Evolutionary conservation across 1,139 yeast genomes (phyloP).

Genomic region (Geotrichum candidum): DNA sequence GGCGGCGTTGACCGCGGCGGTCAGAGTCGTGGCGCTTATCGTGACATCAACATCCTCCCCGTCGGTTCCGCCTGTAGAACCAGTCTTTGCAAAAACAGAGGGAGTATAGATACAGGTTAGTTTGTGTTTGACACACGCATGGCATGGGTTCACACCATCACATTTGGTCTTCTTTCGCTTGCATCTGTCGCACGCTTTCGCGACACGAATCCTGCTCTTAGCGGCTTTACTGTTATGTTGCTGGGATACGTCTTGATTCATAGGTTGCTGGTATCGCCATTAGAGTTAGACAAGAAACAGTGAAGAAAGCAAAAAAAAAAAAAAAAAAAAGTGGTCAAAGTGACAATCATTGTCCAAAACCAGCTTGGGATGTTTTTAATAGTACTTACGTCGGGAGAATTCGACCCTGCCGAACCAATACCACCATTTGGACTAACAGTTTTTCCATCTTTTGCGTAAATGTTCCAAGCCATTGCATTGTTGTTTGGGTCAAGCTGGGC

Average conservation of each 20-base stretch:
- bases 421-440: background rate
- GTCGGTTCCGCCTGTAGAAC: background rate
- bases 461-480: background rate
- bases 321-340: too few relatives aligned
- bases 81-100: background rate
- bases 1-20: slow-evolving; percentile 1
- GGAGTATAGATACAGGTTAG: slow-evolving; percentile 39
- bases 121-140: slow-evolving; percentile 43
- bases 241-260: background rate
- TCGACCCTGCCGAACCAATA: background rate
- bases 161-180: slow-evolving; percentile 58
- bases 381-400: background rate
- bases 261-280: background rate
- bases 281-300: background rate
- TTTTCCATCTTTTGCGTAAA: background rate
- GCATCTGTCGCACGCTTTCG: slow-evolving; percentile 58
- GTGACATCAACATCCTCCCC: background rate
- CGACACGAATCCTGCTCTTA: slow-evolving; percentile 33
- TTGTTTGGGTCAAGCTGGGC: background rate
- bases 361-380: too few relatives aligned
- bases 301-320: background rate
- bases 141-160: slow-evolving; percentile 53
- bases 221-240: background rate
- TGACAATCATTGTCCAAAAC: too few relatives aligned
- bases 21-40: background rate